A percentile compares a stretch with the other conserved stretches of the same genome.
Evolutionary conservation across 345 rosid species (phyloP).

Genomic region (Passiflora organensis): DNA sequence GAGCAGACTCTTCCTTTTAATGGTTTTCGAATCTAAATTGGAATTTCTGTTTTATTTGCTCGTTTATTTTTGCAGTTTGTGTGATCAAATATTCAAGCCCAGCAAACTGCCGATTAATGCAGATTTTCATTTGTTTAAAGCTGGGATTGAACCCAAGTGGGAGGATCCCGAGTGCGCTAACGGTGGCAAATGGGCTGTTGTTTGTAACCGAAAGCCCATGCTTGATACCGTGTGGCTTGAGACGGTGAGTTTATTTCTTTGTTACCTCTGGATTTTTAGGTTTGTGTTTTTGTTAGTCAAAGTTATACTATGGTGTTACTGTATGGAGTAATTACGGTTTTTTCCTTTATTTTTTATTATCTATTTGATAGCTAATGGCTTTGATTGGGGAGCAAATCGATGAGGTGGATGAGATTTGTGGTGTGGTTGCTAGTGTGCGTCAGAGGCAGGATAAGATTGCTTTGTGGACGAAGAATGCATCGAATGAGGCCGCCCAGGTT

Average conservation of each 20-base stretch:
- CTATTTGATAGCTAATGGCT: slow-evolving; percentile 59
- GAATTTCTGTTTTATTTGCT: too few relatives aligned
- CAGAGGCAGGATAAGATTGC: slow-evolving; percentile 78
- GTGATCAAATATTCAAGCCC: slow-evolving; percentile 73
- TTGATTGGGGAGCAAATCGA: slow-evolving; percentile 93
- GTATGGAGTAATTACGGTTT: neutral
- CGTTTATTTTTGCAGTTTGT: slow-evolving; percentile 49
- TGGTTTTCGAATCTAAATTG: too few relatives aligned
- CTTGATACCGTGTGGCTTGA: slow-evolving; percentile 83
- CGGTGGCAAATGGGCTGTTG: slow-evolving; percentile 91
- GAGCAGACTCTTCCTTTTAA: neutral
- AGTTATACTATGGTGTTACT: neutral
- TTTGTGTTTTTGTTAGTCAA: neutral
- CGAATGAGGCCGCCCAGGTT: slow-evolving; percentile 94
- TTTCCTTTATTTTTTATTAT: neutral
- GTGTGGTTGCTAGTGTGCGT: slow-evolving; percentile 92
- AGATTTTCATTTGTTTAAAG: slow-evolving; percentile 84
- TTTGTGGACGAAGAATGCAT: slow-evolving; percentile 79
- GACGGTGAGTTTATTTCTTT: slow-evolving; percentile 41
- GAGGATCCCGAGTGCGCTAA: slow-evolving; percentile 92
- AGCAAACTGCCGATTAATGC: slow-evolving; percentile 55
- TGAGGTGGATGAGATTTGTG: slow-evolving; percentile 85
- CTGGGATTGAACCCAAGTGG: slow-evolving; percentile 93
- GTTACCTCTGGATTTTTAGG: neutral
- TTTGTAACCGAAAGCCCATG: slow-evolving; percentile 38